These are phyloP conservation scores for Cucurbita maxima DNA, from an alignment of 306 rosid species.

Conservation along the genomic window DNA sequence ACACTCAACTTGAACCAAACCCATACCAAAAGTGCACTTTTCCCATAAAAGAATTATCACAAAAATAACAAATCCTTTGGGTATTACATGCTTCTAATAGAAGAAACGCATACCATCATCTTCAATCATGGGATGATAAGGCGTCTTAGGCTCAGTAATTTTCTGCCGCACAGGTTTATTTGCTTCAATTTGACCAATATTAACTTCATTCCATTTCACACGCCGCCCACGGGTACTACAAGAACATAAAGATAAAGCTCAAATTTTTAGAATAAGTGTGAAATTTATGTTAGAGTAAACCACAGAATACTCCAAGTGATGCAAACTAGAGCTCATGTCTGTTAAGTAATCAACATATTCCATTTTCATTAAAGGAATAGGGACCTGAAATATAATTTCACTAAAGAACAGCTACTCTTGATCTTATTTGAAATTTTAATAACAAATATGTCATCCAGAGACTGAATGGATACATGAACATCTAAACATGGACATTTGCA, in stretches of 20 bases:
- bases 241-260: not conserved
- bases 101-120: slow-evolving; percentile 44
- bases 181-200: slow-evolving; percentile 86
- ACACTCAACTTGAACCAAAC: too few relatives aligned
- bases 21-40: not conserved
- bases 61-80: not conserved
- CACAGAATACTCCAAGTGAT: not conserved
- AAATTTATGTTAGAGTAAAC: not conserved
- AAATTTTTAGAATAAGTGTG: not conserved
- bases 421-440: not conserved
- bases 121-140: slow-evolving; percentile 87
- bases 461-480: not conserved
- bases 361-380: not conserved
- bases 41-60: not conserved
- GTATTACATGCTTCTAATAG: not conserved
- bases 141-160: slow-evolving; percentile 97
- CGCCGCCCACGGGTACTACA: slow-evolving; percentile 30
- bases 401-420: not conserved
- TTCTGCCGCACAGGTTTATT: slow-evolving; percentile 97
- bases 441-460: not conserved
- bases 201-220: slow-evolving; percentile 85
- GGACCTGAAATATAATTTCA: not conserved
- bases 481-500: not conserved
- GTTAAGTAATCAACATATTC: not conserved
- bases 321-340: not conserved